phyloP scores from a whole-genome alignment of 805 yeast species.

The Schwanniomyces sp. region DNA sequence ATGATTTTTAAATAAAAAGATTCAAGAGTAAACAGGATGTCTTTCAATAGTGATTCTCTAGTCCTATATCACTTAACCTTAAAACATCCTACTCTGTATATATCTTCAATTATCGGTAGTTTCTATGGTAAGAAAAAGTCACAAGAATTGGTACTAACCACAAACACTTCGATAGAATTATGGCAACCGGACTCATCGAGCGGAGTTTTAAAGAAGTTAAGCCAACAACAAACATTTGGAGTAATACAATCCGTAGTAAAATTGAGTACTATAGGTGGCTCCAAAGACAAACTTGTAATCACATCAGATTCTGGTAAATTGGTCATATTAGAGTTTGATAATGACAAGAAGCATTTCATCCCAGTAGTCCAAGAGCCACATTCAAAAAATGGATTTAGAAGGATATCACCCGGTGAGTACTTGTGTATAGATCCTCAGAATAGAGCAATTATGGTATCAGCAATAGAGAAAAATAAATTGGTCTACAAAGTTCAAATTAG shows the following conservation, averaged over 20 bases:
- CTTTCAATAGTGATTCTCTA: slow-evolving; percentile 28
- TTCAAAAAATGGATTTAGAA: slow-evolving; percentile 70
- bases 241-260: slow-evolving; percentile 53
- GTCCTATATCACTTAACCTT: slow-evolving; percentile 71
- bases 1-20: not conserved
- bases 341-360: slow-evolving; percentile 38
- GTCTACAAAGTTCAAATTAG: slow-evolving; percentile 61
- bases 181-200: slow-evolving; percentile 52
- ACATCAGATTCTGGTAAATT: slow-evolving; percentile 82
- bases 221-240: slow-evolving; percentile 54
- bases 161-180: slow-evolving; percentile 54
- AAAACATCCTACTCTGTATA: slow-evolving; percentile 55
- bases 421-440: slow-evolving; percentile 69
- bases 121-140: slow-evolving; percentile 53
- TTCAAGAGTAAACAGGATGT: slow-evolving; percentile 6
- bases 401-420: slow-evolving; percentile 74
- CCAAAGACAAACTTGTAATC: slow-evolving; percentile 58
- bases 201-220: slow-evolving; percentile 51
- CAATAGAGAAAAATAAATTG: slow-evolving; percentile 73
- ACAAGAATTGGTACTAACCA: slow-evolving; percentile 64
- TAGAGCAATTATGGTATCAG: slow-evolving; percentile 67
- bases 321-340: slow-evolving; percentile 48
- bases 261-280: slow-evolving; percentile 53
- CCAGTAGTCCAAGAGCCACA: slow-evolving; percentile 63
- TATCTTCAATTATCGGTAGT: slow-evolving; percentile 62